A percentile compares a stretch with the other conserved stretches of the same genome.
These are phyloP conservation scores for Colletotrichum euphorbiae DNA, from an alignment of 2,329 filamentous ascomycete genomes.

Conservation along the genomic window DNA sequence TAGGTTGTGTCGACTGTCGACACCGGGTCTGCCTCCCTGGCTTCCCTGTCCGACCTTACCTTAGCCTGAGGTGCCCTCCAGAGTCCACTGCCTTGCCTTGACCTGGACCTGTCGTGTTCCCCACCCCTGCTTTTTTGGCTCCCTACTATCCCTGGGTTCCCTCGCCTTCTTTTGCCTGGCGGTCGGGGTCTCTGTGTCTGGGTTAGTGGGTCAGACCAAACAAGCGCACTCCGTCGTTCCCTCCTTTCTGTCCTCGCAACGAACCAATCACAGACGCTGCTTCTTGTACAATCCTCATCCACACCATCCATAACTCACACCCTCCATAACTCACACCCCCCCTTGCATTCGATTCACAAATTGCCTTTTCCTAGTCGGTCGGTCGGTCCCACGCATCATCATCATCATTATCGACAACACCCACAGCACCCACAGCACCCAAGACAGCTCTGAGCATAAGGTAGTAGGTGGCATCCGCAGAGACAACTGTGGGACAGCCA, in stretches of 20 bases:
- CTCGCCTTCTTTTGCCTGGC: constrained; percentile 36
- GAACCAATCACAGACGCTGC: constrained; percentile 12
- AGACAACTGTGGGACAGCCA: background rate
- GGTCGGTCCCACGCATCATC: constrained; percentile 30
- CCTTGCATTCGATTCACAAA: constrained; percentile 39
- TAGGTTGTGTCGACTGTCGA: constrained; percentile 27
- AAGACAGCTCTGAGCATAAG: background rate
- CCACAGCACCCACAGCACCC: background rate
- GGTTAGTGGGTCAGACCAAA: constrained; percentile 36
- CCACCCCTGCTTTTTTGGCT: background rate
- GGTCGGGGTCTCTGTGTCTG: constrained; percentile 25
- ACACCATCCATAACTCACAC: constrained; percentile 30
- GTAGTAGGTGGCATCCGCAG: background rate
- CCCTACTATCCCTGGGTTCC: constrained; percentile 22
- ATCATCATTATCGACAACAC: constrained; percentile 1
- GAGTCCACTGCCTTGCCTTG: too few relatives aligned
- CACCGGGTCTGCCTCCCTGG: constrained; percentile 23
- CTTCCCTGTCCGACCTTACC: background rate
- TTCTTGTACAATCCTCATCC: constrained; percentile 7
- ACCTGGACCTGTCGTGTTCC: constrained; percentile 12
- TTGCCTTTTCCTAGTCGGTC: constrained; percentile 39
- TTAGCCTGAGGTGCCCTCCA: too few relatives aligned
- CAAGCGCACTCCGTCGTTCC: constrained; percentile 31
- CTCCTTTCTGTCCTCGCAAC: background rate
- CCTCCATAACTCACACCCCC: constrained; percentile 27